Evolutionary conservation across 179 eudicot species (phyloP).

Genomic region (Carnegiea gigantea): DNA sequence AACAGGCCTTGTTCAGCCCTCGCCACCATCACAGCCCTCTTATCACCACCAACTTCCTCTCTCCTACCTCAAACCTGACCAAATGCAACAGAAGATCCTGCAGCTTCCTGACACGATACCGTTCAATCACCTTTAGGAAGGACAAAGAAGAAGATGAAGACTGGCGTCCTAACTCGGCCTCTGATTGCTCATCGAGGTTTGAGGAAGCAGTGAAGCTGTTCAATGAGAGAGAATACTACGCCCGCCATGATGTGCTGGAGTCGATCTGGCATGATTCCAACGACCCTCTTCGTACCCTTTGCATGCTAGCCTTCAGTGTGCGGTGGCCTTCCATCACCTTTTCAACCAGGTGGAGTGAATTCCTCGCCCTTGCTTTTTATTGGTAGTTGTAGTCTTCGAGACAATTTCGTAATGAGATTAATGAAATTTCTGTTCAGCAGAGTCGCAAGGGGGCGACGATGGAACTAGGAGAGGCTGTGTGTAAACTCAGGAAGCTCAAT

Average conservation of each 20-base stretch:
- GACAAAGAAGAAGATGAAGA: slow-evolving; percentile 24
- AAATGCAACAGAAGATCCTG: not conserved
- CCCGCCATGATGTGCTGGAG: slow-evolving; percentile 79
- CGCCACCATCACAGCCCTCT: not conserved
- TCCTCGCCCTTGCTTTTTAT: no score
- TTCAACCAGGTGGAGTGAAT: slow-evolving; percentile 65
- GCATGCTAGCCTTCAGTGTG: slow-evolving; percentile 74
- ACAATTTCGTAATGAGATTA: not conserved
- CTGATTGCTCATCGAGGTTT: slow-evolving; percentile 30
- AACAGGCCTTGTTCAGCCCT: not conserved
- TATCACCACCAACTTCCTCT: not conserved
- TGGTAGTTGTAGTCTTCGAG: not conserved
- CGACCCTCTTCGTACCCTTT: slow-evolving; percentile 62
- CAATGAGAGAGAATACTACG: slow-evolving; percentile 68
- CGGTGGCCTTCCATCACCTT: slow-evolving; percentile 91
- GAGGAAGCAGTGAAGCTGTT: slow-evolving; percentile 62
- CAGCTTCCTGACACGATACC: not conserved
- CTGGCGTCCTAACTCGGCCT: not conserved
- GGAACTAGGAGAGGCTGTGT: slow-evolving; percentile 84
- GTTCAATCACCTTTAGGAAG: slow-evolving; percentile 13
- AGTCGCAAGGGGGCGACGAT: slow-evolving; percentile 96
- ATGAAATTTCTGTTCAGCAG: slow-evolving; percentile 28
- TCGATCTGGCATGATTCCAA: slow-evolving; percentile 61
- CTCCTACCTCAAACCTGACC: not conserved
- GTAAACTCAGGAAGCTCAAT: slow-evolving; percentile 72